These are phyloP conservation scores for Picochlorum sp. DNA, from an alignment of 139 green algal genomes.

Conservation along the genomic window DNA sequence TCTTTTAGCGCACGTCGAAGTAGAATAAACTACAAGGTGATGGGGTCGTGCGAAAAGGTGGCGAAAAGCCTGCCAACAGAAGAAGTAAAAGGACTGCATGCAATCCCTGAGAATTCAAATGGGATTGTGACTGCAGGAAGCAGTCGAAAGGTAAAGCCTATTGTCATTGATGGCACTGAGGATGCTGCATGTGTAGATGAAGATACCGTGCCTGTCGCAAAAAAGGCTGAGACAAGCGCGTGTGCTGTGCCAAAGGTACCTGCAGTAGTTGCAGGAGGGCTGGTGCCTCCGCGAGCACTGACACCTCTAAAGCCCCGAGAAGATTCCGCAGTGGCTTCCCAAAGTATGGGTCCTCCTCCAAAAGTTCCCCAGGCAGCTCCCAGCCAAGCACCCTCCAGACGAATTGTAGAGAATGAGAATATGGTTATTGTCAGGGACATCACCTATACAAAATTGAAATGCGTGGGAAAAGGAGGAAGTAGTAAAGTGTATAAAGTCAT, in stretches of 20 bases:
- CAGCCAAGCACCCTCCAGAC: slow-evolving; percentile 6
- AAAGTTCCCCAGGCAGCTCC: not conserved
- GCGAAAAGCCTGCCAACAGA: no score
- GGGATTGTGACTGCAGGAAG: no score
- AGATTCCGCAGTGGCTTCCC: not conserved
- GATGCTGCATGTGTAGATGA: not conserved
- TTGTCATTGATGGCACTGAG: not conserved
- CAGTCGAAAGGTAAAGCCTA: not conserved
- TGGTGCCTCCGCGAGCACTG: not conserved
- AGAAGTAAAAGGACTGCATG: no score
- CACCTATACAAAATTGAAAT: slow-evolving; percentile 88
- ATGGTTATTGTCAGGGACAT: slow-evolving; percentile 69
- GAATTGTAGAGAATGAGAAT: slow-evolving; percentile 65
- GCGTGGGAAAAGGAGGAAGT: slow-evolving; percentile 81
- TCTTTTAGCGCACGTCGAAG: no score
- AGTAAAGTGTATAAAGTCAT: slow-evolving; percentile 87
- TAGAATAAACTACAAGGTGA: no score
- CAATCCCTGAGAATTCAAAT: no score
- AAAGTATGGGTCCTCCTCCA: not conserved
- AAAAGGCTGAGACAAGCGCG: not conserved
- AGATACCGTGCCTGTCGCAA: not conserved
- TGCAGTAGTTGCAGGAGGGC: not conserved
- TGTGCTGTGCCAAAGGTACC: not conserved
- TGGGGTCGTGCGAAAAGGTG: no score
- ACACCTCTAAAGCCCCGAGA: not conserved